Evolutionary conservation across 768 basidiomycete species (phyloP), one percentile per base, ranked within the genome.

Genomic region (Tremella mesenterica): DNA sequence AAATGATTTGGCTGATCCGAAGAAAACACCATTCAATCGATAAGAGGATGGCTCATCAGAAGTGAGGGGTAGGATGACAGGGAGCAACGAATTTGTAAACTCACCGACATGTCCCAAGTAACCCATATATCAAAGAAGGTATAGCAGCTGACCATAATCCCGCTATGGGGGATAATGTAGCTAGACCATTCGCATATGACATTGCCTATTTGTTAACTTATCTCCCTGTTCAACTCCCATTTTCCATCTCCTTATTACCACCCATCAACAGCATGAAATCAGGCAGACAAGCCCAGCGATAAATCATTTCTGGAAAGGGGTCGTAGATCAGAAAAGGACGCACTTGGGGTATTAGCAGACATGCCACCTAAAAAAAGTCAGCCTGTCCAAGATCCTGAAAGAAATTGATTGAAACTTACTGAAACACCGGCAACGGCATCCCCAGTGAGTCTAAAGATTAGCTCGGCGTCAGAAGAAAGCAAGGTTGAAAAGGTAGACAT

Each of bases 91-190:
- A n/a, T n/a, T 59, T 86, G 86, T 26, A 81, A 2, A 56, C 70
- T 55, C n/a, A 70, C 70, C 73, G 66, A 56, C 72, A 91, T 23
- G 85, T 87, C 16, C 92, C 92, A 3, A 95, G 79, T n/a, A 93
- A 76, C 5, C 86, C 87, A 70, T 95, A 96, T 10, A 85, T 75
- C n/a, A 92, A 80, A 12, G 85, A 85, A 6, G 90, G 89, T 52
- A 96, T 82, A 7, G 88, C 81, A 13, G 89, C 85, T 4, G 87
- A 86, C 85, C 90, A 63, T 66, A 96, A 75, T 46, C 92, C 92
- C 39, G 88, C 81, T 2, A 88, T 80, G 12, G 91, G 90, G 57
- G 81, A 85, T 34, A 95, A 75, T 60, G 86, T 83, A 16, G 91
- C 89, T 10, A 96, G 76, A 0, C 88, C 85, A 2, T 86, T 83